A percentile compares a stretch with the other conserved stretches of the same genome.
These are phyloP conservation scores for Cymbomonas tetramitiformis DNA, from an alignment of 139 green algal species.

Conservation along the genomic window DNA sequence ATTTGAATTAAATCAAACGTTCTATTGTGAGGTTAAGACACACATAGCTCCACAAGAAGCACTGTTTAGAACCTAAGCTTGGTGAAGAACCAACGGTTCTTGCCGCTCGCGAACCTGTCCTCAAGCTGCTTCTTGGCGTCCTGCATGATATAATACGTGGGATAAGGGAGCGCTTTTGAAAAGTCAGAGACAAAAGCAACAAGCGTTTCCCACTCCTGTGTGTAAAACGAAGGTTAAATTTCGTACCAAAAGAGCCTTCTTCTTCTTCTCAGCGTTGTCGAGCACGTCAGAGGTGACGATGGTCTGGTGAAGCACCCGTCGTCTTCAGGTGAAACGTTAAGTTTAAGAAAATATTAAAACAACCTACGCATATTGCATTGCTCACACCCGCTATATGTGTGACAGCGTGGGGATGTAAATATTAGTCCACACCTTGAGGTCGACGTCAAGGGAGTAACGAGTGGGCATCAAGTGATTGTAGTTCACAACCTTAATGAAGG, in stretches of 20 bases:
- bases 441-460: constrained; percentile 91
- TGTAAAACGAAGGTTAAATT: constrained; percentile 43
- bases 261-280: constrained; percentile 76
- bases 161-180: background rate
- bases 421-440: too few species aligned
- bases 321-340: too few species aligned
- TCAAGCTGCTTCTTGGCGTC: constrained; percentile 83
- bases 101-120: constrained; percentile 98
- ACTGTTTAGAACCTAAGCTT: constrained; percentile 83
- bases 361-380: too few species aligned
- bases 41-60: too few species aligned
- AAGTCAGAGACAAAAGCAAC: constrained; percentile 1
- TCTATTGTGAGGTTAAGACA: too few species aligned
- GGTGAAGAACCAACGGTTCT: constrained; percentile 98
- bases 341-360: too few species aligned
- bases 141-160: constrained; percentile 33
- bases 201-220: background rate
- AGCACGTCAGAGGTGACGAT: constrained; percentile 62
- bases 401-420: too few species aligned
- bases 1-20: too few species aligned
- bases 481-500: constrained; percentile 96
- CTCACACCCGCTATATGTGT: too few species aligned
- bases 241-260: constrained; percentile 57
- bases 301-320: too few species aligned
- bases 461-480: constrained; percentile 99